Evolutionary conservation across 129 eudicot genomes (phyloP), one percentile per base, ranked within the genome.

Genomic region (Flaveria sonorensis): DNA sequence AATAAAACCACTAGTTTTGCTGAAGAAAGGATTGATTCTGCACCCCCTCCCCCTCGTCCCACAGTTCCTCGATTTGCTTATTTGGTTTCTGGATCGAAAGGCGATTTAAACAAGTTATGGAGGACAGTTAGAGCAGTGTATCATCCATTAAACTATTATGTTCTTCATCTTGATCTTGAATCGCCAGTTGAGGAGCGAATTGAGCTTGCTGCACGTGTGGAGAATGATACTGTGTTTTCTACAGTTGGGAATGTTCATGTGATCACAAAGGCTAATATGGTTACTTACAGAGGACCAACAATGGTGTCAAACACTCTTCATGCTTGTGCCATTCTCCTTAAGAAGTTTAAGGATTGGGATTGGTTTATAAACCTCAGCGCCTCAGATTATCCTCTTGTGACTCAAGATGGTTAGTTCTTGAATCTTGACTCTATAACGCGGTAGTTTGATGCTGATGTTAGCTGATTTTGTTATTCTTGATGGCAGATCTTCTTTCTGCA

Each of bases 351-450:
- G 48, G 93, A 90, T 39, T 93, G 98, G 98, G 98, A 90, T 81
- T 93, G 98, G 98, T 93, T 93, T 84, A 90, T 93, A 61, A 90
- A 93, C 75, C 90, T 93, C 11, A 90, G 97, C 68, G 96, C 98
- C 20, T 93, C 97, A 1, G 97, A 90, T 88, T 90, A 90, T 76
- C 97, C 98, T 79, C 86, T 93, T 43, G 97, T 93, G 60, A 93
- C 98, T 68, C 98, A 93, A 84, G 98, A 93, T 80, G 98, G 98
- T 90, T 48, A 74, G 86, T 74, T 30, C 62, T 70, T 45, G 24
- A 70, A 65, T 45, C 70, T 23, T 15, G n/a, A 2, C 26, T 45
- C n/a, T 24, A 4, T 36, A 5, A 36, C 40, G 7, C 40, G 2
- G 28, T 19, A 16, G 15, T 19, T 78, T 20, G 18, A 7, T 21